A percentile compares a stretch with the other conserved stretches of the same genome.
phyloP scores from a whole-genome alignment of 345 rosid species.

The Crucihimalaya himalaica region DNA sequence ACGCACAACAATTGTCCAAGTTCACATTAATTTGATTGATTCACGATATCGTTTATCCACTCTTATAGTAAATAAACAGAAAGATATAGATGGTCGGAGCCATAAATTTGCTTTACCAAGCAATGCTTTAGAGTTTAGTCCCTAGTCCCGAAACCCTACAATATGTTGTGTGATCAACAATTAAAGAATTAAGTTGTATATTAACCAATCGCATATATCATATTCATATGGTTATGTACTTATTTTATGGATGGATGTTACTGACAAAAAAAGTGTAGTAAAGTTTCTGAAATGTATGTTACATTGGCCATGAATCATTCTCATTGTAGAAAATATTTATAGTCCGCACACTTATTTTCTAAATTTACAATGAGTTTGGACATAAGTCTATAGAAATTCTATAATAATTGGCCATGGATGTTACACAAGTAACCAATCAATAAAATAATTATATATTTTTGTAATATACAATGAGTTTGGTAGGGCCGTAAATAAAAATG shows the following conservation, averaged over 20 bases:
- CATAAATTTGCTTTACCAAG: background rate
- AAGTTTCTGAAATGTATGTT: background rate
- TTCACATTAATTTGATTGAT: background rate
- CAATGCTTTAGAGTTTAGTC: background rate
- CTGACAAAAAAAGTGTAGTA: background rate
- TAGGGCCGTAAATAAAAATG: background rate
- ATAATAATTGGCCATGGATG: too few species aligned
- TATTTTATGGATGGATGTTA: too few species aligned
- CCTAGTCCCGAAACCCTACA: too few species aligned
- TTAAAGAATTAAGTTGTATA: background rate
- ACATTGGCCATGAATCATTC: background rate
- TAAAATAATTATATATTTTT: background rate
- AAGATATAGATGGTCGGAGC: background rate
- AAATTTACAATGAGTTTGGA: too few species aligned
- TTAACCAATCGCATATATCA: background rate
- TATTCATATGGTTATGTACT: background rate
- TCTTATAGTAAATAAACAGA: background rate
- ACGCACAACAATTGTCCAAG: too few species aligned
- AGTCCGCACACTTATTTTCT: background rate
- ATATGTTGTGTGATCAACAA: too few species aligned
- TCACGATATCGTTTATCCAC: background rate
- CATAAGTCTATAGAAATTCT: too few species aligned
- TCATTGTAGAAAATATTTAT: too few species aligned
- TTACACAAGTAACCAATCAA: background rate
- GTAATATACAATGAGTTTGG: background rate